A percentile compares a stretch with the other conserved stretches of the same genome.
Evolutionary conservation across 1,284 basidiomycete genomes (phyloP).

Genomic region (Apiotrichum sp.): DNA sequence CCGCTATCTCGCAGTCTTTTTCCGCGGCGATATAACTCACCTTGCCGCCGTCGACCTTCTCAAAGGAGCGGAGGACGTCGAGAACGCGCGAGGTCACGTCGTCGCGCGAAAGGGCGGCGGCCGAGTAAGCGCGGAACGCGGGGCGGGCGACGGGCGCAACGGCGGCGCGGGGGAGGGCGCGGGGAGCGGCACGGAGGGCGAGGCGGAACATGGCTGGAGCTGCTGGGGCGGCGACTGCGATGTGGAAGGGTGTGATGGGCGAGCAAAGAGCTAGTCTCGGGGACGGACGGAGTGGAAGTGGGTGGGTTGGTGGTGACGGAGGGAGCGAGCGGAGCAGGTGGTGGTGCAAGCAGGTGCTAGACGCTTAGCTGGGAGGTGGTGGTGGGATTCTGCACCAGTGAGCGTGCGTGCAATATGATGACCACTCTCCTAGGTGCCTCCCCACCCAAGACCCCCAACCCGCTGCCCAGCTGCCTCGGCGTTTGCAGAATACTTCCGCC

Average conservation of each 20-base stretch:
- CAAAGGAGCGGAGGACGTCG: constrained; percentile 87
- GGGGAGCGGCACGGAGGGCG: constrained; percentile 21
- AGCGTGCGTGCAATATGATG: background rate
- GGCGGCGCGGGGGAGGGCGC: constrained; percentile 10
- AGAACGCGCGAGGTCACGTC: constrained; percentile 76
- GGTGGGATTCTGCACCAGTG: background rate
- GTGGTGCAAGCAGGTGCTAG: background rate
- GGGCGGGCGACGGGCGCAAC: constrained; percentile 8
- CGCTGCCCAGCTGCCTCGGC: background rate
- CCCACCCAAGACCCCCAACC: no score
- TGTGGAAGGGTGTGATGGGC: background rate
- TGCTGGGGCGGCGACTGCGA: background rate
- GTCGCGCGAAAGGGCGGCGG: constrained; percentile 65
- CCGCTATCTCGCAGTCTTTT: no score
- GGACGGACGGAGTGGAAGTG: no score
- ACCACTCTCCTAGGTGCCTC: background rate
- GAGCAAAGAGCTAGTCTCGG: background rate
- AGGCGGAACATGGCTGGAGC: constrained; percentile 33
- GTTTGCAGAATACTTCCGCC: background rate
- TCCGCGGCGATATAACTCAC: constrained; percentile 48
- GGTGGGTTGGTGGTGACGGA: background rate
- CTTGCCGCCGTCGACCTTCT: constrained; percentile 85
- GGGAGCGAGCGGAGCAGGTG: background rate
- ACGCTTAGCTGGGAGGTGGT: background rate
- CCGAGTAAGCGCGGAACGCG: constrained; percentile 58